Percentiles rank a stretch among this genome's conserved stretches.
phyloP scores from a whole-genome alignment of 192 early-diverging fungal species.

The Backusella tarrabulga region DNA sequence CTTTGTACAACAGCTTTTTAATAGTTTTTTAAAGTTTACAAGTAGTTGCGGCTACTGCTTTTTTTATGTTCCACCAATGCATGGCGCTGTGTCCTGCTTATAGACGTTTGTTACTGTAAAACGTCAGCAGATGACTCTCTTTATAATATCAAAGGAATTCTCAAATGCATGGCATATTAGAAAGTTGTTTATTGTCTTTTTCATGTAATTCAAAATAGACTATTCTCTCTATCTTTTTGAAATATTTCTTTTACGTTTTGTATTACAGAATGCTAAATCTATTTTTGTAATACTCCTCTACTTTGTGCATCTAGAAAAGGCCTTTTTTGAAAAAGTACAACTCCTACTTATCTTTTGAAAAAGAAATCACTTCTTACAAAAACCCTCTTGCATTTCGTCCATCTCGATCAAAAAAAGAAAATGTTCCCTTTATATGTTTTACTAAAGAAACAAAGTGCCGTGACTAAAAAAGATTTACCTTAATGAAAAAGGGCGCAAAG shows the following conservation, averaged over 20 bases:
- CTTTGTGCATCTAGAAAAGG: neutral
- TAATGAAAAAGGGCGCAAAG: neutral
- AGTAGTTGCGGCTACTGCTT: neutral
- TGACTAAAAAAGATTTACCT: neutral
- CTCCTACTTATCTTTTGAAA: neutral
- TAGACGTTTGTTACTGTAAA: conserved; percentile 1
- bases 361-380: neutral
- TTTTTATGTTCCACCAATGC: neutral
- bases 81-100: neutral
- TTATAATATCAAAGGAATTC: neutral
- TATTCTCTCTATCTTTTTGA: neutral
- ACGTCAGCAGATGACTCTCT: neutral
- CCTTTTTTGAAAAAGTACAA: neutral
- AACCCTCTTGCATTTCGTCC: neutral
- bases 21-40: conserved; percentile 1
- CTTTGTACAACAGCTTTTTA: neutral
- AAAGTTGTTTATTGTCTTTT: neutral
- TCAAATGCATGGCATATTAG: neutral
- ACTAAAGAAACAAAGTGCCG: neutral
- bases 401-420: conserved; percentile 1
- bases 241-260: neutral
- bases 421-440: neutral
- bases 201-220: neutral
- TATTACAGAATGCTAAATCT: neutral
- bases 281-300: neutral